Evolutionary conservation across 2,329 filamentous ascomycete genomes (phyloP), one percentile per base, ranked within the genome.

Genomic region (Bimuria novae-zelandiae): DNA sequence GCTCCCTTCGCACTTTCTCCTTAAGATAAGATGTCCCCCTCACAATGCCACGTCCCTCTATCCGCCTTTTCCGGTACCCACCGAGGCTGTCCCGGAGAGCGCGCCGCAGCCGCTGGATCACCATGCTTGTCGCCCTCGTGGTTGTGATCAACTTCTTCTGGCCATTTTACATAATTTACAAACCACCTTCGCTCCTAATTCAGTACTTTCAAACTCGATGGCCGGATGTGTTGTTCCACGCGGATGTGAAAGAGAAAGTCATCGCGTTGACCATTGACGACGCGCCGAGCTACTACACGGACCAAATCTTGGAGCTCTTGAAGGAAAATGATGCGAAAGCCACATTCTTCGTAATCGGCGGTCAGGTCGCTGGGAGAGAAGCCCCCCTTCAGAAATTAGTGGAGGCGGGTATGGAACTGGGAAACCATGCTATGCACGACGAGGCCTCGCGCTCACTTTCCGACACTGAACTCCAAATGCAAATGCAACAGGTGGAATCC

Each of bases 251-350:
- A 7, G 76, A 83, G 42, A 89, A 87, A 66, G 75, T 93, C 22
- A 80, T 96, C 16, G 92, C 90, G 0, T 80, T 97, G 33, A 96
- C 90, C 1, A 88, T 96, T 65, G 92, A 96, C 76, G 92, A 96
- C 75, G 89, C 86, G 23, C 92, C 92, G 0, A 92, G 89, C 1
- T 74, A 81, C 37, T 81, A 89, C 71, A 95, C 92, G 1, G 67
- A 74, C 39, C 83, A 86, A 51, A 92, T 96, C 54, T 76, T 92
- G 49, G 75, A 84, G 37, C 76, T 90, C 0, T 79, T 96, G n/a
- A 77, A 79, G 30, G 70, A 71, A 5, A 81, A 90, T 66, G 80
- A 82, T 51, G 90, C 88, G 12, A 84, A 80, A 17, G 92, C 92
- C 0, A 96, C 92, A 0, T 94, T 96, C 72, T 97, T 96, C 73